Evolutionary conservation across 805 yeast species (phyloP).

Genomic region (Kuraishia borneana): DNA sequence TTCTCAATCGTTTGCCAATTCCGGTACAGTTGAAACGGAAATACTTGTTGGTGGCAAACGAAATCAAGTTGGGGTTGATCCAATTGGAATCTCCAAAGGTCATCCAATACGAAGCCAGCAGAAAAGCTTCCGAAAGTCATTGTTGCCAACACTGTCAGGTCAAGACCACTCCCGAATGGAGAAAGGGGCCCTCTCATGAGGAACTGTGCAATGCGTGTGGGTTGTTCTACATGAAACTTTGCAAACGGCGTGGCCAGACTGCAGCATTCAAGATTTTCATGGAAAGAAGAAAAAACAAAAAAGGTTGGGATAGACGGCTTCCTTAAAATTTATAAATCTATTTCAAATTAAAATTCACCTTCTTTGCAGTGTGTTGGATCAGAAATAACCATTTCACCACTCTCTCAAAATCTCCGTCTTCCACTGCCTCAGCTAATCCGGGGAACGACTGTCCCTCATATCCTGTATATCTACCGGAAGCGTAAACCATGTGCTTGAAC

Average conservation of each 20-base stretch:
- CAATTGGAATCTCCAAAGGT: no score
- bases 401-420: conserved; percentile 27
- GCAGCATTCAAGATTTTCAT: conserved; percentile 15
- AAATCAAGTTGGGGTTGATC: no score
- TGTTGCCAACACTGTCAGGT: conserved; percentile 50
- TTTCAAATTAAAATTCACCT: conserved; percentile 2
- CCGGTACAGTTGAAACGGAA: no score
- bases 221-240: conserved; percentile 42
- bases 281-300: neutral
- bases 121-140: neutral
- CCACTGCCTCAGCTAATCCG: conserved; percentile 42
- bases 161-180: conserved; percentile 71
- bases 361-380: conserved; percentile 8
- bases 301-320: neutral
- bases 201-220: conserved; percentile 83
- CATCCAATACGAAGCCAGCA: no score
- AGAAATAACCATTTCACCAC: conserved; percentile 28
- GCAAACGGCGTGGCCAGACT: conserved; percentile 25
- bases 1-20: no score
- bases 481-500: conserved; percentile 50
- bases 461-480: conserved; percentile 51
- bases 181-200: conserved; percentile 62
- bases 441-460: conserved; percentile 50
- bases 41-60: no score
- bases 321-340: neutral